These are phyloP conservation scores for Oldenlandia corymbosa DNA, from an alignment of 257 asterid genomes.

Conservation along the genomic window DNA sequence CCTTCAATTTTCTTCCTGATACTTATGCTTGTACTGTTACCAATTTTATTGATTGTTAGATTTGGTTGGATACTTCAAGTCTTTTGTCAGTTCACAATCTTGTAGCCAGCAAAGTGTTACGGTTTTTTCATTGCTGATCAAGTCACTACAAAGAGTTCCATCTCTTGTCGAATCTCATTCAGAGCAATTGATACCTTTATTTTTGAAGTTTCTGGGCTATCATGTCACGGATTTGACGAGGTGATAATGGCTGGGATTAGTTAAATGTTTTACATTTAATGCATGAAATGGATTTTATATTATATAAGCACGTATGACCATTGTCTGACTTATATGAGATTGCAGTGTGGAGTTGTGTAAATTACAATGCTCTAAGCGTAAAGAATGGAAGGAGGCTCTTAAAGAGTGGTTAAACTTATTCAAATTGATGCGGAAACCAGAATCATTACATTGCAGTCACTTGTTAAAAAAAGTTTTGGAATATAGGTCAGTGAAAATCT, in stretches of 20 bases:
- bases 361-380: constrained; percentile 39
- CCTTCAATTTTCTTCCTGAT: background rate
- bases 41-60: constrained; percentile 38
- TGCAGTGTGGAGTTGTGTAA: constrained; percentile 47
- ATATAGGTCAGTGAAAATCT: constrained; percentile 50
- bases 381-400: constrained; percentile 69
- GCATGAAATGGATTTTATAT: background rate
- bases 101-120: constrained; percentile 49
- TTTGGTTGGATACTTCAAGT: constrained; percentile 53
- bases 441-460: constrained; percentile 46
- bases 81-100: constrained; percentile 33
- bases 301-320: background rate
- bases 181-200: constrained; percentile 63
- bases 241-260: constrained; percentile 27
- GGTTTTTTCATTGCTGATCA: constrained; percentile 60
- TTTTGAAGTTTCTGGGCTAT: constrained; percentile 78
- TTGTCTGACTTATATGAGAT: constrained; percentile 14
- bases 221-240: constrained; percentile 41
- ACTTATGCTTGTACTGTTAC: background rate
- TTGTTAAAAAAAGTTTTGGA: constrained; percentile 60
- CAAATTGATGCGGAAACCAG: constrained; percentile 62
- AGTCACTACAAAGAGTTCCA: constrained; percentile 64
- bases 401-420: constrained; percentile 80
- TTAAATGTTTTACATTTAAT: background rate
- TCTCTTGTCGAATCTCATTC: constrained; percentile 59